A percentile compares a stretch with the other conserved stretches of the same genome.
phyloP scores from a whole-genome alignment of 2,329 filamentous ascomycete genomes.

The Pochonia chlamydosporia region DNA sequence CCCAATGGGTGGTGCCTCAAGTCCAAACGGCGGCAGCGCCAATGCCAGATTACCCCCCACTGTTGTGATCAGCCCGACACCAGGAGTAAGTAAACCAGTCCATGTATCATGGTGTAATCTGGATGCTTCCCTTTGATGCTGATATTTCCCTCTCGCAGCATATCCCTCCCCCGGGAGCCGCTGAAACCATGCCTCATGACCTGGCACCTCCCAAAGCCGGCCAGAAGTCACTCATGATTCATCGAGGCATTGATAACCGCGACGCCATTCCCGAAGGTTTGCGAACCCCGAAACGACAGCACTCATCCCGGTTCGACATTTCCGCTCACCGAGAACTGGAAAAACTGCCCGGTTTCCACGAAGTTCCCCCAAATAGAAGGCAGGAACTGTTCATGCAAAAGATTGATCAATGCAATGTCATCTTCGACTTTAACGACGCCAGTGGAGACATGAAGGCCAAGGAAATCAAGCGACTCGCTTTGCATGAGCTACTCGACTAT shows the following conservation, averaged over 20 bases:
- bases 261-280: slow-evolving; percentile 88
- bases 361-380: slow-evolving; percentile 88
- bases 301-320: slow-evolving; percentile 96
- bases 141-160: slow-evolving; percentile 47
- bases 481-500: slow-evolving; percentile 95
- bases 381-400: slow-evolving; percentile 99
- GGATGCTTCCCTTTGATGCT: not conserved
- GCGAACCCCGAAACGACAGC: slow-evolving; percentile 90
- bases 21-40: slow-evolving; percentile 28
- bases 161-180: slow-evolving; percentile 82
- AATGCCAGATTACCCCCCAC: slow-evolving; percentile 62
- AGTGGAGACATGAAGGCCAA: slow-evolving; percentile 99
- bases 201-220: slow-evolving; percentile 89
- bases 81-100: slow-evolving; percentile 58
- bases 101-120: not conserved
- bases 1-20: slow-evolving; percentile 25
- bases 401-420: slow-evolving; percentile 99
- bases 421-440: slow-evolving; percentile 99
- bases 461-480: slow-evolving; percentile 93
- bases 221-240: slow-evolving; percentile 80
- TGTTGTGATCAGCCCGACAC: slow-evolving; percentile 91
- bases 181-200: slow-evolving; percentile 97
- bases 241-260: slow-evolving; percentile 82
- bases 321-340: slow-evolving; percentile 95
- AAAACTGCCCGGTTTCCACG: slow-evolving; percentile 95